Evolutionary conservation across 805 yeast genomes (phyloP).

Genomic region (Cyberlindnera lachancei): DNA sequence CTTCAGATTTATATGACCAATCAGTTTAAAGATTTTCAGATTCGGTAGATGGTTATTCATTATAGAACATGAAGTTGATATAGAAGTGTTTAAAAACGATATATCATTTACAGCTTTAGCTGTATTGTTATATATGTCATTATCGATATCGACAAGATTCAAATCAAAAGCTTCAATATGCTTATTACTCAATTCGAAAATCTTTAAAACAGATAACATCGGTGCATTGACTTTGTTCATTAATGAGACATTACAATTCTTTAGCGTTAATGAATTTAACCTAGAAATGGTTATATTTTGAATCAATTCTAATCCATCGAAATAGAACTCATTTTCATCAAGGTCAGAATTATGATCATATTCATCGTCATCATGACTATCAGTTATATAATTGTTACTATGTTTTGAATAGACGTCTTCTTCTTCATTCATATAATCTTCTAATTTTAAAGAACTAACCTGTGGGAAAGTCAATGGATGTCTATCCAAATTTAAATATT

Average conservation of each 20-base stretch:
- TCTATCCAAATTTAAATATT: constrained; percentile 9
- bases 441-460: constrained; percentile 13
- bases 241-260: constrained; percentile 18
- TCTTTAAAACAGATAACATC: constrained; percentile 10
- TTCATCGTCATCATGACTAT: constrained; percentile 21
- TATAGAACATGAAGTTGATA: constrained; percentile 9
- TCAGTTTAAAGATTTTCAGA: constrained; percentile 4
- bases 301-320: constrained; percentile 26
- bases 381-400: constrained; percentile 15
- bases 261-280: constrained; percentile 10
- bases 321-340: constrained; percentile 30
- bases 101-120: no score
- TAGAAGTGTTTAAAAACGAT: constrained; percentile 7
- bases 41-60: constrained; percentile 4
- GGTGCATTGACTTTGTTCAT: constrained; percentile 13
- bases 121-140: constrained; percentile 1
- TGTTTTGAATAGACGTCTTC: constrained; percentile 18
- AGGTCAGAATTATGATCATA: constrained; percentile 26
- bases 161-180: constrained; percentile 19
- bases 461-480: constrained; percentile 10
- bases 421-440: constrained; percentile 22
- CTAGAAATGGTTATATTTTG: constrained; percentile 11
- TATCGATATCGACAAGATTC: constrained; percentile 11
- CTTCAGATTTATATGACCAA: constrained; percentile 9
- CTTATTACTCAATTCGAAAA: constrained; percentile 17